phyloP scores from a whole-genome alignment of 345 rosid genomes.

The Arabis hirsuta region DNA sequence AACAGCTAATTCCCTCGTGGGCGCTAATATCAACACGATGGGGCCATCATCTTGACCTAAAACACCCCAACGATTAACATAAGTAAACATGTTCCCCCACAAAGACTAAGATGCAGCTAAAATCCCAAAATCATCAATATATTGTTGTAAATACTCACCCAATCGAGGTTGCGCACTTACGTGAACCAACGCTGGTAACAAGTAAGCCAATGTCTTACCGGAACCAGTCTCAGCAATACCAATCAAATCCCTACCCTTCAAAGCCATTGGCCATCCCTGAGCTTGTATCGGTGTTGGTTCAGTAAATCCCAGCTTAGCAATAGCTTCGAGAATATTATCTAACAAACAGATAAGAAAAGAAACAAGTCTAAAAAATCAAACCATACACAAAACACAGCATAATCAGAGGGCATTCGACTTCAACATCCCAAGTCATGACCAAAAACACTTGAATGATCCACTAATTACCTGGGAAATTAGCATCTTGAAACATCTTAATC shows the following conservation, averaged over 20 bases:
- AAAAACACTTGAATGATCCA: neutral
- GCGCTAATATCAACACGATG: conserved; percentile 80
- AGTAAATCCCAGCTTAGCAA: conserved; percentile 80
- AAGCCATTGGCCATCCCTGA: conserved; percentile 98
- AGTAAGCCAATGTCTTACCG: conserved; percentile 94
- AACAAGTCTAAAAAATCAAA: neutral
- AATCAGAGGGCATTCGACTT: neutral
- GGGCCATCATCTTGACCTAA: conserved; percentile 88
- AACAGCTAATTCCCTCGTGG: conserved; percentile 96
- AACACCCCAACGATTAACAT: neutral
- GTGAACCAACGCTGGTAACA: conserved; percentile 93
- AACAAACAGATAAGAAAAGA: conserved; percentile 9
- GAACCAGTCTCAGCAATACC: conserved; percentile 99
- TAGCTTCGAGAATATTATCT: conserved; percentile 85
- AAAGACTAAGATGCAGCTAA: neutral
- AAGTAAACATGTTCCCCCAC: neutral
- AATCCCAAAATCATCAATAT: neutral
- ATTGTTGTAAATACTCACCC: conserved; percentile 53
- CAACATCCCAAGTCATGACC: neutral
- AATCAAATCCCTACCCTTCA: conserved; percentile 88
- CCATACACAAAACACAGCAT: neutral
- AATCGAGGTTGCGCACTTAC: conserved; percentile 88
- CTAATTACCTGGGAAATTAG: conserved; percentile 79
- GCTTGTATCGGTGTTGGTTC: conserved; percentile 98
- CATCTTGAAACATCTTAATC: conserved; percentile 71